phyloP scores from a whole-genome alignment of 2,329 filamentous ascomycete genomes.

The Metarhizium rileyi region DNA sequence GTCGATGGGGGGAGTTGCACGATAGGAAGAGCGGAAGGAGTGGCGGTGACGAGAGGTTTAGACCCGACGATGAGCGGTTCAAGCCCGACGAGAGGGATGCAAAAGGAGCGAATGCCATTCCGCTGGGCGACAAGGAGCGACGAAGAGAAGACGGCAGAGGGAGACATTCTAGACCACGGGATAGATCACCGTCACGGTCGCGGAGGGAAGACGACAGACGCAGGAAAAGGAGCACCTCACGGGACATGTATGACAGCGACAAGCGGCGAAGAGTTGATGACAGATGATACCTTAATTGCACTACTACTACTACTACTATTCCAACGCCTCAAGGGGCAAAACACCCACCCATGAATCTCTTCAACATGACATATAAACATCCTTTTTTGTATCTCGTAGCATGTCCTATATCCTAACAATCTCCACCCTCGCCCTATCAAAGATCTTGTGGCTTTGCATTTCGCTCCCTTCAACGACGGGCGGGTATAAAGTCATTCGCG shows the following conservation, averaged over 20 bases:
- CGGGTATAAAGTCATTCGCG: constrained; percentile 65
- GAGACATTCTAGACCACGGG: constrained; percentile 1
- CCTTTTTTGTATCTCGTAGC: constrained; percentile 2
- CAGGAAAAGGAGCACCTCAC: constrained; percentile 48
- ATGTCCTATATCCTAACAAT: constrained; percentile 59
- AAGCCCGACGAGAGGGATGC: constrained; percentile 31
- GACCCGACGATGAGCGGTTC: constrained; percentile 48
- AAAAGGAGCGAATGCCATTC: constrained; percentile 61
- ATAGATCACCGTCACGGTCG: constrained; percentile 28
- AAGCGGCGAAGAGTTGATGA: constrained; percentile 50
- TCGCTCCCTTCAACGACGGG: constrained; percentile 48
- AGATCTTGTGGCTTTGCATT: constrained; percentile 65
- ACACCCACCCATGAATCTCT: too few species aligned
- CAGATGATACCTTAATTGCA: constrained; percentile 12
- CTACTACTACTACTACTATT: neutral
- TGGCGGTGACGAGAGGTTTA: constrained; percentile 55
- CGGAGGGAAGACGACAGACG: constrained; percentile 33
- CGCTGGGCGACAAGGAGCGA: constrained; percentile 43
- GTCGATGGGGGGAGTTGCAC: constrained; percentile 64
- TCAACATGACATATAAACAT: too few species aligned
- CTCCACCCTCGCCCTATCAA: constrained; percentile 76
- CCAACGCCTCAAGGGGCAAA: neutral
- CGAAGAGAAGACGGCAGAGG: constrained; percentile 12
- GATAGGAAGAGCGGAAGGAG: constrained; percentile 29
- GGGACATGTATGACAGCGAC: constrained; percentile 46